phyloP scores from a whole-genome alignment of 768 basidiomycete genomes.

The Leccinum olivaceopallidum region DNA sequence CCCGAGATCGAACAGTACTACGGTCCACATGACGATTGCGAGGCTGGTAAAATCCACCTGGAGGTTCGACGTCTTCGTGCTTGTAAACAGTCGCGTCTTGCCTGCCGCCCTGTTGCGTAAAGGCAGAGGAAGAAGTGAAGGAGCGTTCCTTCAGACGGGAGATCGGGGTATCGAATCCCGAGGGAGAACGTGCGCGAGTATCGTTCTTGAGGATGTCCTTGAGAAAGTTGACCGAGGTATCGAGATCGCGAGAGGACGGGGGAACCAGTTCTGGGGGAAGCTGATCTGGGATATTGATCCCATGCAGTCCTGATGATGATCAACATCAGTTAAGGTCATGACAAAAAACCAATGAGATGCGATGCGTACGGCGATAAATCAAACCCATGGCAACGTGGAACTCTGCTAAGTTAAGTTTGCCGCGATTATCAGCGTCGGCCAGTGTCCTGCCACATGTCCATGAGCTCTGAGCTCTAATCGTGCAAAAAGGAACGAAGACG shows the following conservation, averaged over 20 bases:
- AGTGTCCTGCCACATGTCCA: slow-evolving; percentile 61
- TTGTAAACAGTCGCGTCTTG: slow-evolving; percentile 94
- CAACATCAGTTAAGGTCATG: neutral
- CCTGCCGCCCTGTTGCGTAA: slow-evolving; percentile 51
- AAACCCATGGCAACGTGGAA: slow-evolving; percentile 99
- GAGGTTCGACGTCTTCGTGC: slow-evolving; percentile 63
- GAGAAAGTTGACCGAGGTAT: slow-evolving; percentile 85
- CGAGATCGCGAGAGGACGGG: slow-evolving; percentile 87
- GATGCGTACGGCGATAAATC: slow-evolving; percentile 86
- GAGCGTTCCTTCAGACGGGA: slow-evolving; percentile 72
- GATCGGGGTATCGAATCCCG: slow-evolving; percentile 48
- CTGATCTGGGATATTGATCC: slow-evolving; percentile 83
- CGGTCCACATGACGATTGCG: slow-evolving; percentile 85
- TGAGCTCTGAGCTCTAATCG: neutral
- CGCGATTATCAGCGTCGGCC: slow-evolving; percentile 90
- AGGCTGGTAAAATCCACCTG: slow-evolving; percentile 74
- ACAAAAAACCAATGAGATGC: neutral
- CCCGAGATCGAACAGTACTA: slow-evolving; percentile 70
- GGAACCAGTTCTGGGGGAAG: slow-evolving; percentile 91
- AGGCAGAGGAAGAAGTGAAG: slow-evolving; percentile 55
- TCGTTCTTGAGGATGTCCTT: slow-evolving; percentile 88
- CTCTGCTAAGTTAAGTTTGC: slow-evolving; percentile 92
- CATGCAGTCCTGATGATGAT: slow-evolving; percentile 70
- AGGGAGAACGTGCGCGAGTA: slow-evolving; percentile 68
- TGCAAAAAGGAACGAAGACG: slow-evolving; percentile 27